Base-by-base conservation (phyloP, 768 basidiomycete genomes). In the Rhodocollybia butyracea region DNA sequence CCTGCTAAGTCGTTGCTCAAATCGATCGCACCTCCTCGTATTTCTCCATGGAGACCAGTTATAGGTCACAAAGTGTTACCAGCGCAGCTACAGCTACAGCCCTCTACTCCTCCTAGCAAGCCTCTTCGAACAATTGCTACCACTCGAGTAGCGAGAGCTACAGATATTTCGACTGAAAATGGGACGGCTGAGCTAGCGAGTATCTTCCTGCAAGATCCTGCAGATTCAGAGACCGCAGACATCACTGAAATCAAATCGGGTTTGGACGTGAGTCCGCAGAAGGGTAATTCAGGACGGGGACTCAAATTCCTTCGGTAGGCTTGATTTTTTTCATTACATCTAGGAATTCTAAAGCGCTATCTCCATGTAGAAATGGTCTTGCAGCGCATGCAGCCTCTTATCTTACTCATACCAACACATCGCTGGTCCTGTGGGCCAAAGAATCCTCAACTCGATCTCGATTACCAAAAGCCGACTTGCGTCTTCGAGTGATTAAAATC, bases 211-310 rank as follows among this genome's bases (percentile, higher is more conserved):
- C 77, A 76, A 47, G 78, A 83, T 58, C 71, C 79, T 2, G 70
- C 72, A 7, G 59, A 65, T 12, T 52, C 56, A 1, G 59, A 60
- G 38, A 54, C 59, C 12, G 55, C 26, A 65, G 68, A 15, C 72
- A 75, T 43, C 64, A 24, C 63, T 2, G 73, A 79, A 59, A 63
- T 72, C 1, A 69, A 70, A 11, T 75, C 82, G n/a, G 85, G 83
- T 1, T 60, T 87, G 36, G 75, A 75, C 57, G 61, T 83, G 51
- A 87, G 84, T 66, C 85, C 85, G 0, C 75, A 81, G 59, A 86
- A 85, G 67, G 68, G 68, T 21, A 68, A 68, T 34, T 39, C 56
- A 0, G 72, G 70, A 15, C 77, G 75, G 63, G 72, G 69, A 26
- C 65, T 68, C 29, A 82, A 76, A 59, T 78, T 78, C 40, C 47